phyloP scores from a whole-genome alignment of 306 rosid species.

The Acacia confusa region DNA sequence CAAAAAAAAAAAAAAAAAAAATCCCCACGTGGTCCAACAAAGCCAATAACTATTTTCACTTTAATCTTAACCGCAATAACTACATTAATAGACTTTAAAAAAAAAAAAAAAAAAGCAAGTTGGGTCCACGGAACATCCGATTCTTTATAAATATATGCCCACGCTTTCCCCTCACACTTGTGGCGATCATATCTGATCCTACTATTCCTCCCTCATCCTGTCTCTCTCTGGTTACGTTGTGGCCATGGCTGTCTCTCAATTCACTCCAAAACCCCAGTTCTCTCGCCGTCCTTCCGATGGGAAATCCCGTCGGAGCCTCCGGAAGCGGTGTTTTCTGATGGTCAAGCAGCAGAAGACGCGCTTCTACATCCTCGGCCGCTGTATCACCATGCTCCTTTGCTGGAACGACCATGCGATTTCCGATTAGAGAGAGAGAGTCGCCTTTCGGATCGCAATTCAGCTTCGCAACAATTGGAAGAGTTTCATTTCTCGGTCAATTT shows the following conservation, averaged over 20 bases:
- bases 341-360: slow-evolving; percentile 50
- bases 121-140: not conserved
- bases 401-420: slow-evolving; percentile 49
- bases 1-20: too few species aligned
- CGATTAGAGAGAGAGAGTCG: slow-evolving; percentile 24
- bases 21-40: too few species aligned
- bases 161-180: not conserved
- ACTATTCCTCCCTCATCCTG: not conserved
- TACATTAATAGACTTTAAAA: not conserved
- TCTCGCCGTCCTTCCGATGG: slow-evolving; percentile 4
- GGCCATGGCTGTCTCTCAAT: slow-evolving; percentile 30
- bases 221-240: not conserved
- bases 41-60: too few species aligned
- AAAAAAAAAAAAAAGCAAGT: not conserved
- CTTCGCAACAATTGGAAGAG: not conserved
- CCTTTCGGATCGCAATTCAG: not conserved
- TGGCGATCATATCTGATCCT: not conserved
- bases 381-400: slow-evolving; percentile 52
- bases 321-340: slow-evolving; percentile 36
- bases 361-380: slow-evolving; percentile 44
- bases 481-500: not conserved
- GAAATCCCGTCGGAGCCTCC: slow-evolving; percentile 3
- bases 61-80: too few species aligned
- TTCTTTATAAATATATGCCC: not conserved
- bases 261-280: slow-evolving; percentile 22